phyloP scores from a whole-genome alignment of 2,329 filamentous ascomycete genomes.

The Aspergillus neoniger region DNA sequence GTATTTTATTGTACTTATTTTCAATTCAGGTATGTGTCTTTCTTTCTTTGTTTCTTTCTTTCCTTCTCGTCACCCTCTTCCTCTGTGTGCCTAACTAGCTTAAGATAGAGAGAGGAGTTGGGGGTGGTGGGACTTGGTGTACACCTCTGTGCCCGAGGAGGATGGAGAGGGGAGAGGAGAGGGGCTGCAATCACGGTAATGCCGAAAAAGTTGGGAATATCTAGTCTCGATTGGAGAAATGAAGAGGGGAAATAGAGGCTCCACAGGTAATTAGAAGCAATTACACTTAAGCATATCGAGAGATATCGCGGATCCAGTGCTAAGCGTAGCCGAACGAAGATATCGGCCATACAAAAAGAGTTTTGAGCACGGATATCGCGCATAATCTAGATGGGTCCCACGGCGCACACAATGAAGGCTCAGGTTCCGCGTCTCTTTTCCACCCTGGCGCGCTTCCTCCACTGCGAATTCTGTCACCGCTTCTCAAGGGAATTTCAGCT shows the following conservation, averaged over 20 bases:
- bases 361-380: constrained; percentile 3
- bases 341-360: background rate
- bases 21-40: no score
- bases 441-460: background rate
- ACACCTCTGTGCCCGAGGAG: no score
- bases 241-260: background rate
- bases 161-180: no score
- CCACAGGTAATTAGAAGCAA: background rate
- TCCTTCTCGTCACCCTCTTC: no score
- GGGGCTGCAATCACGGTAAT: no score
- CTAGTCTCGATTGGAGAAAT: background rate
- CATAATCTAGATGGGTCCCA: background rate
- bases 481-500: background rate
- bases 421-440: background rate
- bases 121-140: no score
- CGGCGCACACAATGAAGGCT: background rate
- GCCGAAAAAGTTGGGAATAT: no score
- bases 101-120: no score
- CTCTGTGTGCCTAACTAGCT: no score
- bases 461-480: background rate
- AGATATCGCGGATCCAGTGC: background rate
- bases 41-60: no score
- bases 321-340: background rate
- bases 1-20: no score
- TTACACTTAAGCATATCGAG: background rate